Conservation (phyloP, 768 basidiomycete genomes). For the Glaciozyma martinii region DNA sequence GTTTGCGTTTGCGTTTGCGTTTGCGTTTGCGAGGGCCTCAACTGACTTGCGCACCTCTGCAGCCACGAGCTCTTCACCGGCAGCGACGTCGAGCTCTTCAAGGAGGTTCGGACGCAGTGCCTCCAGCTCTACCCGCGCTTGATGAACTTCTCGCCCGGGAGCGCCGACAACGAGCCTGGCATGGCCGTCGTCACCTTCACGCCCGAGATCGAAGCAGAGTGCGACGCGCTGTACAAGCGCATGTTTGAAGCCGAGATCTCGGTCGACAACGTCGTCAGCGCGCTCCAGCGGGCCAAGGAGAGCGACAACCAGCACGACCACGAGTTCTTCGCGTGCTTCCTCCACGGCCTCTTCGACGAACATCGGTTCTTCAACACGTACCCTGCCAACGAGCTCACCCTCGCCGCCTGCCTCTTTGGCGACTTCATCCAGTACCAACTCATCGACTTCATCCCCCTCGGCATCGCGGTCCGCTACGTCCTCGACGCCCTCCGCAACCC, state of each 20-base stretch:
- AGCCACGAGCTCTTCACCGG: slow-evolving; percentile 67
- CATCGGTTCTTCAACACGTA: slow-evolving; percentile 98
- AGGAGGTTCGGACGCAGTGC: slow-evolving; percentile 84
- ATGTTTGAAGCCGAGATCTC: slow-evolving; percentile 95
- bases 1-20: too few relatives aligned
- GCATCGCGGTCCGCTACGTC: slow-evolving; percentile 93
- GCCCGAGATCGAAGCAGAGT: slow-evolving; percentile 80
- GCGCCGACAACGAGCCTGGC: slow-evolving; percentile 76
- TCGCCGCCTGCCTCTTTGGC: slow-evolving; percentile 94
- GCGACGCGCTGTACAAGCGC: slow-evolving; percentile 90
- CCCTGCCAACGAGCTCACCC: slow-evolving; percentile 82
- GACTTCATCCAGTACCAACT: slow-evolving; percentile 89
- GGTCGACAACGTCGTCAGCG: slow-evolving; percentile 84
- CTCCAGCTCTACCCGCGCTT: slow-evolving; percentile 91
- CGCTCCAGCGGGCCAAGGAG: slow-evolving; percentile 75
- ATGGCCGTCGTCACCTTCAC: slow-evolving; percentile 80
- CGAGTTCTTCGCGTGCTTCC: slow-evolving; percentile 98
- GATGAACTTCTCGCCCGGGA: slow-evolving; percentile 72
- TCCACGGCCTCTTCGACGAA: slow-evolving; percentile 98
- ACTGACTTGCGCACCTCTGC: background rate
- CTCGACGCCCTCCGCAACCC: slow-evolving; percentile 85
- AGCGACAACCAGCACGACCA: slow-evolving; percentile 77
- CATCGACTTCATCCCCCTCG: slow-evolving; percentile 85
- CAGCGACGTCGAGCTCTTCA: slow-evolving; percentile 72
- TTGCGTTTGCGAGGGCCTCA: too few relatives aligned